phyloP scores from a whole-genome alignment of 768 basidiomycete genomes.

The Trametopsis cervina region DNA sequence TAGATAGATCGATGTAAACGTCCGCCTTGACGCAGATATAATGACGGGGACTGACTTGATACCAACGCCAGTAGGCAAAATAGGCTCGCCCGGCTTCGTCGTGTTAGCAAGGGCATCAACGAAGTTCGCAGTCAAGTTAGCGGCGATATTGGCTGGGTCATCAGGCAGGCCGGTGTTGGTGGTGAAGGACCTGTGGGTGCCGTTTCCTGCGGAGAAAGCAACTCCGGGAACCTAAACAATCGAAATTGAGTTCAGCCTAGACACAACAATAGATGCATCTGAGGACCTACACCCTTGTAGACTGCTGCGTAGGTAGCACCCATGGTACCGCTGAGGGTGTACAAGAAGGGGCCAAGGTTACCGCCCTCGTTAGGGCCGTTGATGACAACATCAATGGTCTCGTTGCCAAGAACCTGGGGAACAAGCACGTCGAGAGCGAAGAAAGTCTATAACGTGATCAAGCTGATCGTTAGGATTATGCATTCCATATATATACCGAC shows the following conservation, averaged over 20 bases:
- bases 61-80: slow-evolving; percentile 24
- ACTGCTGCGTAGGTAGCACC: slow-evolving; percentile 24
- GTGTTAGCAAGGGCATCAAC: slow-evolving; percentile 20
- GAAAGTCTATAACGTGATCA: slow-evolving; percentile 11
- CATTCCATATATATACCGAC: no score
- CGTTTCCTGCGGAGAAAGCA: slow-evolving; percentile 25
- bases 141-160: slow-evolving; percentile 26
- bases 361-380: slow-evolving; percentile 26
- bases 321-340: slow-evolving; percentile 25
- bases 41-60: slow-evolving; percentile 14
- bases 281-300: slow-evolving; percentile 21
- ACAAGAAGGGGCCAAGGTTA: slow-evolving; percentile 24
- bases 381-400: slow-evolving; percentile 24
- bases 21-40: no score
- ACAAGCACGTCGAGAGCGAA: slow-evolving; percentile 25
- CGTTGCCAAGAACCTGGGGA: slow-evolving; percentile 20
- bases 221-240: slow-evolving; percentile 20
- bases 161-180: slow-evolving; percentile 18
- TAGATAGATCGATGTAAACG: slow-evolving; percentile 3
- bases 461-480: background rate
- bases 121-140: slow-evolving; percentile 17
- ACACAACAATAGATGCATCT: background rate
- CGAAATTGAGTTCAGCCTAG: background rate
- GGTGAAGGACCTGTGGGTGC: slow-evolving; percentile 25
- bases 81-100: slow-evolving; percentile 17